These are phyloP conservation scores for Hyaloscypha finlandica DNA, from an alignment of 495 filamentous ascomycete species.

Conservation along the genomic window DNA sequence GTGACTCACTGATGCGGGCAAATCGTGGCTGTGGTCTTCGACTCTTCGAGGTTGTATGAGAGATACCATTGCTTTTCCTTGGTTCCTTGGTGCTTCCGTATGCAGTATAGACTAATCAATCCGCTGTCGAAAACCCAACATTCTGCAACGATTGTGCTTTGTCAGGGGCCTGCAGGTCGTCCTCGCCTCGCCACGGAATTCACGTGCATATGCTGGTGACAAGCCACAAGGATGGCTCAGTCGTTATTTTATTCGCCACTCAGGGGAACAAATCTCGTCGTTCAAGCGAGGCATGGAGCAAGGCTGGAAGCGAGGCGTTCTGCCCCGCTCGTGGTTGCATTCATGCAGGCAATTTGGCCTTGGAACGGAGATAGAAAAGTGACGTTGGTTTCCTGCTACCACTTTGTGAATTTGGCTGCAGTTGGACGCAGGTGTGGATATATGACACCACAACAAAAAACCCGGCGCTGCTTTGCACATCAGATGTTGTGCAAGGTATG, in stretches of 20 bases:
- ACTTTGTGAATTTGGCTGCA: neutral
- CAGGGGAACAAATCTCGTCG: neutral
- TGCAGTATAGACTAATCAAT: neutral
- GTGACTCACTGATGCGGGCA: neutral
- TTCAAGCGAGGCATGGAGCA: neutral
- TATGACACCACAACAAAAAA: neutral
- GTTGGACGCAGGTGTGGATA: neutral
- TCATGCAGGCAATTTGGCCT: slow-evolving; percentile 2
- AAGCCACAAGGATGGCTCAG: neutral
- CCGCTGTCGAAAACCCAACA: neutral
- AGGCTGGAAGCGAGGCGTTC: slow-evolving; percentile 1
- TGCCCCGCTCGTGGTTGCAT: neutral
- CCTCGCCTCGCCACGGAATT: neutral
- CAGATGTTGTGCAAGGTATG: neutral
- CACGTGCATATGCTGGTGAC: slow-evolving; percentile 2
- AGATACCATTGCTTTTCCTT: neutral
- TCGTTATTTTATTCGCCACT: slow-evolving; percentile 3
- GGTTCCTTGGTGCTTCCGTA: neutral
- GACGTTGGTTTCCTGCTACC: slow-evolving; percentile 3
- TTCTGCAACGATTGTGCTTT: neutral
- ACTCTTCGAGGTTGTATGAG: too few species aligned
- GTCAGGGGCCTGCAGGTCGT: neutral
- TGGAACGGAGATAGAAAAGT: slow-evolving; percentile 7
- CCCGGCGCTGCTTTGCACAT: neutral
- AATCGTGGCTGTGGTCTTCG: too few species aligned